phyloP scores from a whole-genome alignment of 805 yeast genomes.

The Candida sphagnicola region DNA sequence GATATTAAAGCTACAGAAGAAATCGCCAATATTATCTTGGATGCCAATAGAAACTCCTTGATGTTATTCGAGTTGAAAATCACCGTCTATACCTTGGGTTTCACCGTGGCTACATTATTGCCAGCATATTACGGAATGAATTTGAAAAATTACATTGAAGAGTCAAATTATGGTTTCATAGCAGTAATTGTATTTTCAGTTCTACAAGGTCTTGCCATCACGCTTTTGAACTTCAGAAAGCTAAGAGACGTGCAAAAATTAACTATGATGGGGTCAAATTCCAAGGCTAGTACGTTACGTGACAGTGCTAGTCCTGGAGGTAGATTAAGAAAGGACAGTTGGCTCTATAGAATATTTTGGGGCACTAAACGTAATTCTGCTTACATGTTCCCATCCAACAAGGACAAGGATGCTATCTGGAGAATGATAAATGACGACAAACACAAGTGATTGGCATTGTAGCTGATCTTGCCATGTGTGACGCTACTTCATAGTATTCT shows the following conservation, averaged over 20 bases:
- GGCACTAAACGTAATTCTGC: slow-evolving; percentile 17
- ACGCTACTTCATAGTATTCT: too few species aligned
- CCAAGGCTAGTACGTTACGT: neutral
- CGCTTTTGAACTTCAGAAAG: slow-evolving; percentile 52
- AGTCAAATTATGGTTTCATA: slow-evolving; percentile 59
- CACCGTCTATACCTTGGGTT: slow-evolving; percentile 78
- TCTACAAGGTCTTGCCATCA: slow-evolving; percentile 50
- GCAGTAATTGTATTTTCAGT: slow-evolving; percentile 51
- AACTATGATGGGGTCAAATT: slow-evolving; percentile 47
- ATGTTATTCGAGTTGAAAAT: slow-evolving; percentile 84
- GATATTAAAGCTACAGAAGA: slow-evolving; percentile 91
- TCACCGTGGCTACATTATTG: slow-evolving; percentile 76
- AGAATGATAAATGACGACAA: slow-evolving; percentile 36
- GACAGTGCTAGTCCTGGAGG: slow-evolving; percentile 8
- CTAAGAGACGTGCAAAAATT: slow-evolving; percentile 60
- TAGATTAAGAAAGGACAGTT: slow-evolving; percentile 10
- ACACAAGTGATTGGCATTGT: slow-evolving; percentile 6
- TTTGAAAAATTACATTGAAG: slow-evolving; percentile 72
- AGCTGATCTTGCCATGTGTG: too few species aligned
- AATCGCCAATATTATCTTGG: slow-evolving; percentile 84
- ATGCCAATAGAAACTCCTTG: slow-evolving; percentile 84
- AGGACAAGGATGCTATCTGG: slow-evolving; percentile 39
- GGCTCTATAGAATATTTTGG: slow-evolving; percentile 19
- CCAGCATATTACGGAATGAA: slow-evolving; percentile 94
- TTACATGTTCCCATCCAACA: slow-evolving; percentile 28